phyloP scores from a whole-genome alignment of 176 grass and related monocot species.

The Juncus inflexus region DNA sequence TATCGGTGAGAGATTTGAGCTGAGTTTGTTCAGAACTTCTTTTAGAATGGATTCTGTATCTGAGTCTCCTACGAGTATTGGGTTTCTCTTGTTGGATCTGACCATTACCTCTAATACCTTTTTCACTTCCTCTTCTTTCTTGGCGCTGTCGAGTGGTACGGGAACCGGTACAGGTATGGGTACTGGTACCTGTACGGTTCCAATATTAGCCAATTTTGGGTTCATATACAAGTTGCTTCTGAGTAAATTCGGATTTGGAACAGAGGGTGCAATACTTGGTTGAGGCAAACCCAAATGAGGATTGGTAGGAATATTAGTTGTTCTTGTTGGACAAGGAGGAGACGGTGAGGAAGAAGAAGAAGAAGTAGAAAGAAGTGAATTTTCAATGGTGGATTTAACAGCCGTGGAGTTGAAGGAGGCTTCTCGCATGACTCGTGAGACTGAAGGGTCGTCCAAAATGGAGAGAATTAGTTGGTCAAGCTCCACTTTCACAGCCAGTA shows the following conservation, averaged over 20 bases:
- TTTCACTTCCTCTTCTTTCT: slow-evolving; percentile 43
- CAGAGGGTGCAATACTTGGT: slow-evolving; percentile 11
- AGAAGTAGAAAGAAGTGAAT: slow-evolving; percentile 51
- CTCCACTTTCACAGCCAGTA: slow-evolving; percentile 88
- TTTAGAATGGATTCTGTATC: slow-evolving; percentile 46
- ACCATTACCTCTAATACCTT: slow-evolving; percentile 80
- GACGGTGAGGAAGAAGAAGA: slow-evolving; percentile 23
- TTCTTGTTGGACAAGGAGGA: neutral
- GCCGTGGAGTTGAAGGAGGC: slow-evolving; percentile 70
- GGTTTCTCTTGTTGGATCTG: slow-evolving; percentile 61
- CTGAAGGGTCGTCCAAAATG: slow-evolving; percentile 87
- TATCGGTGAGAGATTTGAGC: slow-evolving; percentile 23
- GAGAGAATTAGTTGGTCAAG: slow-evolving; percentile 81
- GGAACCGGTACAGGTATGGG: slow-evolving; percentile 34
- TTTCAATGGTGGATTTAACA: slow-evolving; percentile 70
- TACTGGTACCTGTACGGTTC: slow-evolving; percentile 25
- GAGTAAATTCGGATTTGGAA: slow-evolving; percentile 20
- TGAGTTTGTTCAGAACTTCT: slow-evolving; percentile 50
- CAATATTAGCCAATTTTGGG: slow-evolving; percentile 12
- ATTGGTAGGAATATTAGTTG: neutral
- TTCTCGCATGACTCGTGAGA: slow-evolving; percentile 96
- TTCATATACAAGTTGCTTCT: slow-evolving; percentile 23
- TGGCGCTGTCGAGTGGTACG: neutral
- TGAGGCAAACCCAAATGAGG: slow-evolving; percentile 28
- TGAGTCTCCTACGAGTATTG: slow-evolving; percentile 66